Conservation (phyloP, 1,139 yeast genomes). For the Geotrichum histeridarum region DNA sequence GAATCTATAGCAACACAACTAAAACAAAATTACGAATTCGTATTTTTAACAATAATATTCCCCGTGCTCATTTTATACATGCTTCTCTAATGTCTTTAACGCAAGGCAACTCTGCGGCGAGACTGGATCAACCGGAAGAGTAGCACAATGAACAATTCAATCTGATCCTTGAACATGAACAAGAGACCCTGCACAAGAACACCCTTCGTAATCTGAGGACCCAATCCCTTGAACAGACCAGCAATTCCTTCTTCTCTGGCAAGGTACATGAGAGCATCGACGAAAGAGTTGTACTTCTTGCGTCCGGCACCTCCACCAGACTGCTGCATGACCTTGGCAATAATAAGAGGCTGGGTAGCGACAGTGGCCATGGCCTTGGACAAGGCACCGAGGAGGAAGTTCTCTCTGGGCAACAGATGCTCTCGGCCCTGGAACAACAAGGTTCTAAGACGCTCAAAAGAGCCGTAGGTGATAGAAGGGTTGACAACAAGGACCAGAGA, state of each 20-base stretch:
- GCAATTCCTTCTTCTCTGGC: slow-evolving; percentile 47
- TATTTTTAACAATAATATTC: too few relatives aligned
- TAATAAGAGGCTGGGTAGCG: slow-evolving; percentile 79
- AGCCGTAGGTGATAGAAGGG: slow-evolving; percentile 85
- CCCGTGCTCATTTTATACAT: too few relatives aligned
- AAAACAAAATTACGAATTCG: too few relatives aligned
- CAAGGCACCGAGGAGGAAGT: slow-evolving; percentile 68
- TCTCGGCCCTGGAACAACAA: slow-evolving; percentile 47
- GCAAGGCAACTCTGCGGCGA: slow-evolving; percentile 19
- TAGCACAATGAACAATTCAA: slow-evolving; percentile 37
- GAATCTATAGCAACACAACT: too few relatives aligned
- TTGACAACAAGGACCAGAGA: slow-evolving; percentile 72
- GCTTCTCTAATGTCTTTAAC: slow-evolving; percentile 6
- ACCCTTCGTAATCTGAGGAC: slow-evolving; percentile 78
- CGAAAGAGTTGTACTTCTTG: slow-evolving; percentile 46
- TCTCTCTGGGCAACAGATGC: slow-evolving; percentile 57
- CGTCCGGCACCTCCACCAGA: slow-evolving; percentile 38
- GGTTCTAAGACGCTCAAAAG: slow-evolving; percentile 65
- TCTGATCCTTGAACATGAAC: slow-evolving; percentile 74
- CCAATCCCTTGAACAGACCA: slow-evolving; percentile 71
- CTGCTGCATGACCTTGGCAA: slow-evolving; percentile 77
- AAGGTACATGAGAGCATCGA: slow-evolving; percentile 49
- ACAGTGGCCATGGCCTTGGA: slow-evolving; percentile 79
- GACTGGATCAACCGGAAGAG: slow-evolving; percentile 30
- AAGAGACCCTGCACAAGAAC: slow-evolving; percentile 80